These are phyloP conservation scores for Margaritispora aquatica DNA, from an alignment of 495 filamentous ascomycete genomes.

Conservation along the genomic window DNA sequence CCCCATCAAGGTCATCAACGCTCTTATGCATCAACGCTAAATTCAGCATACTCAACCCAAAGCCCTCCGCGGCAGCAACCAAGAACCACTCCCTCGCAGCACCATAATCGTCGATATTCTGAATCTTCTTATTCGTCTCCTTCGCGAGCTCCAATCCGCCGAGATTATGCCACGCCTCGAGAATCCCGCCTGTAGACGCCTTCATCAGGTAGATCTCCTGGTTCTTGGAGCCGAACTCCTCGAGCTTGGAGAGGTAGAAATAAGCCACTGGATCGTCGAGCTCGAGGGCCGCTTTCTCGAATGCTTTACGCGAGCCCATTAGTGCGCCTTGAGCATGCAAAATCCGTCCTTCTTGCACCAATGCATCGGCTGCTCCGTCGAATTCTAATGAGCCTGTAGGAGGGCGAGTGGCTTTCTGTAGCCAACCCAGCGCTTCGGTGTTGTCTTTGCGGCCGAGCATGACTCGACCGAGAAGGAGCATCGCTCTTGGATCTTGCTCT, in stretches of 20 bases:
- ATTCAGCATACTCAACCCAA: conserved; percentile 19
- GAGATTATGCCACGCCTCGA: conserved; percentile 19
- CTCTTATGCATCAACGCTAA: conserved; percentile 14
- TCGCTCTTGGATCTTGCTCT: conserved; percentile 17
- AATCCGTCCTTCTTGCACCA: conserved; percentile 14
- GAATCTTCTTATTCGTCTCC: not conserved
- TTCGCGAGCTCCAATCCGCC: conserved; percentile 12
- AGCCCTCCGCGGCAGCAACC: conserved; percentile 15
- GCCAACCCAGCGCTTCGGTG: conserved; percentile 15
- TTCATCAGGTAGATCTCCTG: conserved; percentile 20
- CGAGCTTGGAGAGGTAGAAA: conserved; percentile 16
- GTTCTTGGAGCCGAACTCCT: conserved; percentile 1
- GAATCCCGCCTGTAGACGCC: conserved; percentile 17
- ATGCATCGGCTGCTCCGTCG: conserved; percentile 14
- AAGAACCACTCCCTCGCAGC: conserved; percentile 23
- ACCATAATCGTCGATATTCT: conserved; percentile 8
- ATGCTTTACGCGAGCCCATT: conserved; percentile 8
- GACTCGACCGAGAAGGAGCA: conserved; percentile 17
- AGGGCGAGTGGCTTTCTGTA: conserved; percentile 10
- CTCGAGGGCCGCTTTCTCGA: conserved; percentile 18
- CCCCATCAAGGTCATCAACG: conserved; percentile 8
- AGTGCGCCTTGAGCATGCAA: not conserved
- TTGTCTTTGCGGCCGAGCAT: not conserved
- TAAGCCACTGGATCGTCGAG: conserved; percentile 20
- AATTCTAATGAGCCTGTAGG: conserved; percentile 8